Conservation (phyloP, 2,329 filamentous ascomycete genomes). For the Penicillium sp. region DNA sequence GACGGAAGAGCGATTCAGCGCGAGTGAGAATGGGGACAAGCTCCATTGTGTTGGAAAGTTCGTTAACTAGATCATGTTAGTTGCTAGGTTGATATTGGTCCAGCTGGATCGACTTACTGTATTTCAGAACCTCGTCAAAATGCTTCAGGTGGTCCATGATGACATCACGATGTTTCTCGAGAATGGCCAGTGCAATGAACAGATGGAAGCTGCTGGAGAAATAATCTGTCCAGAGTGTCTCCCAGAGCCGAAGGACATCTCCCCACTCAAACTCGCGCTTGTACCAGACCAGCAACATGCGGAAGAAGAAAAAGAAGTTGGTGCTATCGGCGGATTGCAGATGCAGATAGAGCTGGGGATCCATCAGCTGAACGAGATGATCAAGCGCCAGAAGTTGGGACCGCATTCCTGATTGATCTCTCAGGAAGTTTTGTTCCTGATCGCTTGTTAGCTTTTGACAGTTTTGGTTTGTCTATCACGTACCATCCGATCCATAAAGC, state of each 20-base stretch:
- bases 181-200: constrained; percentile 87
- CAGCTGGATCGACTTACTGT: constrained; percentile 60
- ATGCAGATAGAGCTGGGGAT: constrained; percentile 89
- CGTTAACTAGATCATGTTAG: constrained; percentile 67
- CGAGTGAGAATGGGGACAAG: constrained; percentile 81
- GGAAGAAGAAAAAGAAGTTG: constrained; percentile 99
- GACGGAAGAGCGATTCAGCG: constrained; percentile 83
- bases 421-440: constrained; percentile 85
- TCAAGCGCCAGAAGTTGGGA: constrained; percentile 87
- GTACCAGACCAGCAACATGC: constrained; percentile 98
- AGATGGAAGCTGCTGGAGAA: constrained; percentile 87
- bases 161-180: constrained; percentile 94
- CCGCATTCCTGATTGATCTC: constrained; percentile 95
- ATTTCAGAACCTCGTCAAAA: constrained; percentile 97
- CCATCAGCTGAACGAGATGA: constrained; percentile 94
- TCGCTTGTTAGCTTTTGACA: background rate
- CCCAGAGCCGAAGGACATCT: constrained; percentile 87
- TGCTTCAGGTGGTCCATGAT: constrained; percentile 93
- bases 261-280: constrained; percentile 94
- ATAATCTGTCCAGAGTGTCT: constrained; percentile 91
- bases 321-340: constrained; percentile 88
- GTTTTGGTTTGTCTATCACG: background rate
- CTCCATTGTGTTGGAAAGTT: constrained; percentile 90
- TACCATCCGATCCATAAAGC: constrained; percentile 94
- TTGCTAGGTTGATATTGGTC: background rate